A percentile compares a stretch with the other conserved stretches of the same genome.
Evolutionary conservation across 2,329 filamentous ascomycete species (phyloP).

Genomic region (Lachnellula occidentalis): DNA sequence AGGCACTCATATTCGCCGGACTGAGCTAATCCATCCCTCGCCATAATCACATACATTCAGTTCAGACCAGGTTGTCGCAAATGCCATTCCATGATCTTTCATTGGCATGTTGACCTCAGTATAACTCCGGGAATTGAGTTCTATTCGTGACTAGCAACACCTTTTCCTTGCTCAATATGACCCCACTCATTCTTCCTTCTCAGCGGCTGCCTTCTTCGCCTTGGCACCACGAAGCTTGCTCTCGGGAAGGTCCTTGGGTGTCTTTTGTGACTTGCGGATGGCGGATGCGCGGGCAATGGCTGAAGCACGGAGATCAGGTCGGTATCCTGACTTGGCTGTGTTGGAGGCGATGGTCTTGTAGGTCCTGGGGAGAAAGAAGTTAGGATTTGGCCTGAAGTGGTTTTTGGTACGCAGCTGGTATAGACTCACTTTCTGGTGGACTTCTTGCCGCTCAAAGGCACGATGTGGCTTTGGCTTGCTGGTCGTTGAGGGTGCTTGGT

Average conservation of each 20-base stretch:
- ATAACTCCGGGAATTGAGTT: slow-evolving; percentile 23
- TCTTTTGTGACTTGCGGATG: slow-evolving; percentile 71
- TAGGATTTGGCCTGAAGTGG: not conserved
- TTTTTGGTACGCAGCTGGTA: not conserved
- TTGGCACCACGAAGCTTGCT: slow-evolving; percentile 74
- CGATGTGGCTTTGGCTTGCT: slow-evolving; percentile 56
- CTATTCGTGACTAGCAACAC: slow-evolving; percentile 22
- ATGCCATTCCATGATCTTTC: slow-evolving; percentile 11
- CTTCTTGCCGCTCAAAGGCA: slow-evolving; percentile 66
- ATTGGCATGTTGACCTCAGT: slow-evolving; percentile 13
- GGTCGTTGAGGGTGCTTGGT: slow-evolving; percentile 66
- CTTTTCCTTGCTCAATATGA: slow-evolving; percentile 12
- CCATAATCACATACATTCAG: slow-evolving; percentile 8
- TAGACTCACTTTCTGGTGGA: slow-evolving; percentile 71
- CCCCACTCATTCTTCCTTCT: slow-evolving; percentile 36
- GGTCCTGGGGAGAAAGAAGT: slow-evolving; percentile 50
- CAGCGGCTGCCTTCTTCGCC: slow-evolving; percentile 64
- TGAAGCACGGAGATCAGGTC: slow-evolving; percentile 66
- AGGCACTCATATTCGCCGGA: slow-evolving; percentile 1
- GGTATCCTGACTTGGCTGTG: slow-evolving; percentile 82
- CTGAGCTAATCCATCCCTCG: not conserved
- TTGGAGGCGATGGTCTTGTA: slow-evolving; percentile 83
- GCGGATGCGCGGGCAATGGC: slow-evolving; percentile 85
- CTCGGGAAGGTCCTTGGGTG: slow-evolving; percentile 69
- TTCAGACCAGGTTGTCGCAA: slow-evolving; percentile 7